Base-by-base conservation (phyloP, 768 basidiomycete species). In the Amanita thiersii region DNA sequence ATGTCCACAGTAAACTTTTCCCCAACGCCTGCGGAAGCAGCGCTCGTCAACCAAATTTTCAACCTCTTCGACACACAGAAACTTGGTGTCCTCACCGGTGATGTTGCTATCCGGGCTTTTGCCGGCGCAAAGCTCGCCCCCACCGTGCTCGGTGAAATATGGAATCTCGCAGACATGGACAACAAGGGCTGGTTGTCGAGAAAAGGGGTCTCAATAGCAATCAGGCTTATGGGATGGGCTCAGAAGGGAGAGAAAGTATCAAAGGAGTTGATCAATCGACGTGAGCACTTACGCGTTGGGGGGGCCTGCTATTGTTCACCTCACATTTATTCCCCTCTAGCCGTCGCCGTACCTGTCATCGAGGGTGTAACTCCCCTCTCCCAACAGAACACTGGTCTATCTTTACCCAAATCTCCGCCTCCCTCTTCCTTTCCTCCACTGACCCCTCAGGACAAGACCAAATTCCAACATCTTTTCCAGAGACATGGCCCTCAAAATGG, bases 161-260 rank as follows among this genome's bases (percentile, higher is more conserved):
- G 96, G 94, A 75, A 69, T 45, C 65, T 98, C 45, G 82, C 91
- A 37, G 96, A 99, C 67, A 81, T 86, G 42, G 82, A 92, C 23
- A 93, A 97, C 68, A 87, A 87, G 47, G 96, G 96, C 2, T 91
- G 82, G 65, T 75, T 99, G 40, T 82, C 90, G 8, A 79, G 76
- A 50, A 92, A 88, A 56, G 86, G 87, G 32, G 87, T 91, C 52
- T 81, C 89, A 12, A 70, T 86, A 46, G 92, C 88, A 19, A 69
- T 94, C n/a, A 73, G 96, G 44, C 70, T 98, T 38, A 90, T 99
- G 47, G 91, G 86, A 3, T 87, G 86, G 71, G 86, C 91, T 2
- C 96, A 98, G 69, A 81, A 81, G 51, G 91, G 81, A 49, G 84
- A 86, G 56, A 72, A 72, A 47, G 58, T 86, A 26, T 69, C 75